Base-by-base conservation (phyloP, 2,329 filamentous ascomycete species). In the Lasiodiplodia citricola region DNA sequence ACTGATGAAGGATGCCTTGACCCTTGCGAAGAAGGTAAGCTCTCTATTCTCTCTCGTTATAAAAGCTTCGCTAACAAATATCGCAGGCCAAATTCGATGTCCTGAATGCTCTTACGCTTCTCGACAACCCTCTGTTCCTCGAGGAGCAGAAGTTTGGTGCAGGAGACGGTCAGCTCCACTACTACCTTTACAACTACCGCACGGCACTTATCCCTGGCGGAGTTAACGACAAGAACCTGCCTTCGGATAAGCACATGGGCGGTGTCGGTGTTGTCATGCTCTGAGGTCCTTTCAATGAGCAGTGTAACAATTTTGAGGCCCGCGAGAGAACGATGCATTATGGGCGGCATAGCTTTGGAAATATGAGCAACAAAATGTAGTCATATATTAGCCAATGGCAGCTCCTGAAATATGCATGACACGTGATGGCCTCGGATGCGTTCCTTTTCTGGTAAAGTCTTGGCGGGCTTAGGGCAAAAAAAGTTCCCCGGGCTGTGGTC, bases 111-210 rank as follows among this genome's bases (percentile, higher is more conserved):
- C 86, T 99, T 67, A 97, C 94, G 0, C 86, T 97, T 50, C 91
- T 97, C 81, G 95, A 99, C 80, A 99, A 99, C 80, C 91, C 90
- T 0, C 86, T 98, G 23, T 98, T 99, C 87, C 86, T 99, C 6
- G 91, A 95, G 77, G 87, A 97, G 73, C 93, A 97, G 77, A 97
- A 97, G 80, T 99, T 97, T 75, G 96, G 95, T 55, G 90, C 92
- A 5, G 96, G 96, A 38, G 96, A 99, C 79, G 96, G 96, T 57
- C 93, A 96, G 79, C 85, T 99, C 74, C 94, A 99, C 81, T 99
- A 94, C 83, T 99, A 99, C 80, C 85, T 99, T 38, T 99, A 96
- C 87, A 99, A 99, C 82, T 99, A 97, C 84, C 90, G 93, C 68
- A 92, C 93, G 14, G 90, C 92, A 70, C 89, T 90, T n/a, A 91